A percentile compares a stretch with the other conserved stretches of the same genome.
Evolutionary conservation across 352 stramenopile genomes (phyloP).

Genomic region (Pythium rhizo-oryzae): DNA sequence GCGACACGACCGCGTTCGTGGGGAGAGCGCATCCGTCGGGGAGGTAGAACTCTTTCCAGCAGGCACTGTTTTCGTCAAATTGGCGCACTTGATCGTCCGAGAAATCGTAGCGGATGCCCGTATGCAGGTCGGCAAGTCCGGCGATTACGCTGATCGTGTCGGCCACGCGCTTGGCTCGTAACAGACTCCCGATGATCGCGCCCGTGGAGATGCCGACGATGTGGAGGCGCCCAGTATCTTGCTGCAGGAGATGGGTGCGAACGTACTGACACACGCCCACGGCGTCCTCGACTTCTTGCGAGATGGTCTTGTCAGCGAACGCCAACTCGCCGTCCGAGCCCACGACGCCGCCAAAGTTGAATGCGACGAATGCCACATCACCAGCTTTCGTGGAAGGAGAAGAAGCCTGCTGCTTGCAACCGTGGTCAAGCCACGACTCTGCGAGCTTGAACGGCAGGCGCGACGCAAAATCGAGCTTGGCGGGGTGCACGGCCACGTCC

Average conservation of each 20-base stretch:
- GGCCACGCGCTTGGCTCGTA: constrained; percentile 43
- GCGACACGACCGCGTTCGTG: constrained; percentile 39
- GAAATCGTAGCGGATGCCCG: constrained; percentile 65
- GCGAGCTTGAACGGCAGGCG: constrained; percentile 61
- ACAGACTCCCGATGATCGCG: constrained; percentile 63
- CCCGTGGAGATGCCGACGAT: constrained; percentile 72
- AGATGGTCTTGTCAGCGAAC: constrained; percentile 63
- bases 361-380: constrained; percentile 44
- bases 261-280: constrained; percentile 53
- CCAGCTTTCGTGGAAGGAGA: not conserved
- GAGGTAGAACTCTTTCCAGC: constrained; percentile 79
- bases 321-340: constrained; percentile 55
- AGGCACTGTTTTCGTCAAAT: constrained; percentile 39
- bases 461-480: constrained; percentile 50
- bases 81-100: constrained; percentile 49
- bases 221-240: constrained; percentile 40
- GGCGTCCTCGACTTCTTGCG: constrained; percentile 57
- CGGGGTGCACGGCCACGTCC: constrained; percentile 68
- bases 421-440: constrained; percentile 46
- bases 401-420: not conserved
- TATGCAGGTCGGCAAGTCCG: constrained; percentile 50
- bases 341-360: constrained; percentile 72
- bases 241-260: constrained; percentile 26
- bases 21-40: constrained; percentile 44
- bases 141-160: constrained; percentile 66